Conservation (phyloP, 495 filamentous ascomycete genomes). For the Hyaloscypha bicolor region DNA sequence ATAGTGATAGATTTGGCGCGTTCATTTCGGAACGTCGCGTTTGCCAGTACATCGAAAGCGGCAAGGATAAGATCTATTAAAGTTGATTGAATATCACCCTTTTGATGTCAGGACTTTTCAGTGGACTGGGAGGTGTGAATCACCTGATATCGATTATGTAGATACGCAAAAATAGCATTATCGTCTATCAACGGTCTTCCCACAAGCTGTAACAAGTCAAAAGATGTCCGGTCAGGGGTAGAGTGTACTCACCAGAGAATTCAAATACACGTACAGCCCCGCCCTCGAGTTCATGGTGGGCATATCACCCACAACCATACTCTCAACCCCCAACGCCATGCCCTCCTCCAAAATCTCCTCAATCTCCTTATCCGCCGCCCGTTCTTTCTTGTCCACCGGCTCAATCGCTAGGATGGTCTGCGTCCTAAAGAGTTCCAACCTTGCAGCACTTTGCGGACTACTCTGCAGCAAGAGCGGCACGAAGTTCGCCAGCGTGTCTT, state of each 20-base stretch:
- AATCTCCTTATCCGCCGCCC: conserved; percentile 45
- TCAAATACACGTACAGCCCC: conserved; percentile 89
- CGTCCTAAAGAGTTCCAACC: conserved; percentile 55
- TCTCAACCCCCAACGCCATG: conserved; percentile 50
- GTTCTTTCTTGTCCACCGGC: conserved; percentile 47
- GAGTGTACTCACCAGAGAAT: conserved; percentile 66
- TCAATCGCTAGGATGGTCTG: conserved; percentile 49
- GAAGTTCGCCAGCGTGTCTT: conserved; percentile 51
- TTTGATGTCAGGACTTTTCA: background rate
- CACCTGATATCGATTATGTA: conserved; percentile 81
- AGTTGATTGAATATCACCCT: conserved; percentile 76
- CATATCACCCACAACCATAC: conserved; percentile 61
- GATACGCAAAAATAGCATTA: conserved; percentile 70
- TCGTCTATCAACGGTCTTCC: conserved; percentile 86
- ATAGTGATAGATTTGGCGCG: conserved; percentile 69
- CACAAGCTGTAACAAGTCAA: conserved; percentile 47
- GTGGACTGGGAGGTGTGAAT: conserved; percentile 4
- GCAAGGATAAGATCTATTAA: conserved; percentile 81
- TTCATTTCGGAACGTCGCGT: conserved; percentile 80
- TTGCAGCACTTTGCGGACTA: conserved; percentile 48
- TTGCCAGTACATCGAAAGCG: conserved; percentile 86
- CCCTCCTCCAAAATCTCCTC: conserved; percentile 50
- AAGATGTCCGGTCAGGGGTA: background rate
- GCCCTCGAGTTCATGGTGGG: conserved; percentile 79
- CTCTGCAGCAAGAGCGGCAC: conserved; percentile 54